Conservation (phyloP, 306 rosid genomes). For the Quillaja saponaria region DNA sequence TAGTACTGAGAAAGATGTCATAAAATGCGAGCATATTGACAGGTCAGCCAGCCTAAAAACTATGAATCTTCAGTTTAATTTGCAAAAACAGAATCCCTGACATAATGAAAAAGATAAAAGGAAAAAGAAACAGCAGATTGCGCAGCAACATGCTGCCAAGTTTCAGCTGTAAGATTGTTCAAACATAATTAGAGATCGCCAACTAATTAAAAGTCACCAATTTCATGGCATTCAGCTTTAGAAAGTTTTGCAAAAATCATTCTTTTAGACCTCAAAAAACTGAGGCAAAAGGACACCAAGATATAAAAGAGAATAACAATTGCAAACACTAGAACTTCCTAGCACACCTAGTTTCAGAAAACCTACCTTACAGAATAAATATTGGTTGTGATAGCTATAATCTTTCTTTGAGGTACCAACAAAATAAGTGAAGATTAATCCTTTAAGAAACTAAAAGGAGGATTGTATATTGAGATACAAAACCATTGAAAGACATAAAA, state of each 20-base stretch:
- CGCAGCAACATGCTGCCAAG: too few species aligned
- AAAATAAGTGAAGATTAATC: background rate
- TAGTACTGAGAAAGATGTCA: constrained; percentile 19
- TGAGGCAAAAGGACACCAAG: background rate
- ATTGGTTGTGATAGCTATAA: background rate
- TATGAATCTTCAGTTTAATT: constrained; percentile 21
- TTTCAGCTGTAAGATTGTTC: too few species aligned
- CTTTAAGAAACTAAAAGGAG: background rate
- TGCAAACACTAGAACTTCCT: too few species aligned
- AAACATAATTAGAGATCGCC: background rate
- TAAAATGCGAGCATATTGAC: background rate
- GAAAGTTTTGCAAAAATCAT: constrained; percentile 16
- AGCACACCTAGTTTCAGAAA: background rate
- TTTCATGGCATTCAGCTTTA: constrained; percentile 6
- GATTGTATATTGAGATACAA: background rate
- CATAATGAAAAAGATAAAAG: background rate
- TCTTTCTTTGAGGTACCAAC: background rate
- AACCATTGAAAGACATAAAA: background rate
- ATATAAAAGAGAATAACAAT: constrained; percentile 4
- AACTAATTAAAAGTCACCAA: background rate
- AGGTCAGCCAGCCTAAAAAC: background rate
- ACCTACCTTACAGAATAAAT: background rate
- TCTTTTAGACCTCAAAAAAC: constrained; percentile 1
- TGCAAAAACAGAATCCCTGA: background rate
- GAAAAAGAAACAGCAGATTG: background rate